phyloP scores from a whole-genome alignment of 2,329 filamentous ascomycete species.

The Epichloe festucae region DNA sequence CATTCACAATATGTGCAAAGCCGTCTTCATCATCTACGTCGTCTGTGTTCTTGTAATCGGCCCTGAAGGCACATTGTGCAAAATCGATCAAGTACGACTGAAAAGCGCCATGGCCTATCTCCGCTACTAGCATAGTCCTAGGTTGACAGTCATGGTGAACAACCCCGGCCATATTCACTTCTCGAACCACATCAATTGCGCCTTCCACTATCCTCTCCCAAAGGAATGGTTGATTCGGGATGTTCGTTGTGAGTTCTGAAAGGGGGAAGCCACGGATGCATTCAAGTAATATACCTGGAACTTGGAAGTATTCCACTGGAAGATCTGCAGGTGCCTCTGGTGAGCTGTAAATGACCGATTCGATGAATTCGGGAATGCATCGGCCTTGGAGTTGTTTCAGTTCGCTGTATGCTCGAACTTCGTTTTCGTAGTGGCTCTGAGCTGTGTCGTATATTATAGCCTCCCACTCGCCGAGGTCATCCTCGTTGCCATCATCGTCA shows the following conservation, averaged over 20 bases:
- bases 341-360: conserved; percentile 1
- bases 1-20: conserved; percentile 2
- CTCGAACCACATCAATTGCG: background rate
- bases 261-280: conserved; percentile 5
- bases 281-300: conserved; percentile 4
- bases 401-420: conserved; percentile 6
- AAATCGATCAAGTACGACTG: conserved; percentile 7
- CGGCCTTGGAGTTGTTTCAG: conserved; percentile 4
- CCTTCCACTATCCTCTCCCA: background rate
- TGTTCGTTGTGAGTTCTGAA: background rate
- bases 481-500: background rate
- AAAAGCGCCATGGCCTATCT: background rate
- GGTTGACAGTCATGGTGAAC: conserved; percentile 6
- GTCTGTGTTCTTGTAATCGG: conserved; percentile 6
- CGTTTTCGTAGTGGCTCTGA: background rate
- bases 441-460: conserved; percentile 5
- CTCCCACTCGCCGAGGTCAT: conserved; percentile 3
- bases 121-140: conserved; percentile 3
- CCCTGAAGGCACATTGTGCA: conserved; percentile 5
- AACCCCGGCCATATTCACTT: conserved; percentile 5
- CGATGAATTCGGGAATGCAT: conserved; percentile 5
- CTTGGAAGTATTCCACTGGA: conserved; percentile 2
- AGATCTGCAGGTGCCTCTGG: conserved; percentile 4
- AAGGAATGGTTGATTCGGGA: conserved; percentile 2
- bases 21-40: conserved; percentile 4